phyloP scores from a whole-genome alignment of 148 eudicot species.

The Silene conica region DNA sequence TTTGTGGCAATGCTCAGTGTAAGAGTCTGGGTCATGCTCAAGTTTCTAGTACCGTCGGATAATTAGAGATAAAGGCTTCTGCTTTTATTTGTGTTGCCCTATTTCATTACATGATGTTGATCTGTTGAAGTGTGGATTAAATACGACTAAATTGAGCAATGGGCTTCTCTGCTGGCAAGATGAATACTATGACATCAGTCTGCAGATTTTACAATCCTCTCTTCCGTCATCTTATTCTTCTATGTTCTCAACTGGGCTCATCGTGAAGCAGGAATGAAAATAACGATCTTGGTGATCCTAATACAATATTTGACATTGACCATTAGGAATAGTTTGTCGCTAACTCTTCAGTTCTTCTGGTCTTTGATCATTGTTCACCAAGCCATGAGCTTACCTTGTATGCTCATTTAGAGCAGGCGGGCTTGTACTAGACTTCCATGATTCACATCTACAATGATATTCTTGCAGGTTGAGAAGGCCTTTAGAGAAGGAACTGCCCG shows the following conservation, averaged over 20 bases:
- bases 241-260: not conserved
- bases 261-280: not conserved
- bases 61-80: not conserved
- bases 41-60: not conserved
- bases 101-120: too few species aligned
- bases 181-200: not conserved
- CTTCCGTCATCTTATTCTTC: not conserved
- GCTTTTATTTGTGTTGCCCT: not conserved
- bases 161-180: not conserved
- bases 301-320: not conserved
- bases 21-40: not conserved
- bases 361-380: not conserved
- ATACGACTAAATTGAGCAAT: not conserved
- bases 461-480: constrained; percentile 89
- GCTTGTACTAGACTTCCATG: constrained; percentile 1
- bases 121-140: not conserved
- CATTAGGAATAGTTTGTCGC: not conserved
- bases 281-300: not conserved
- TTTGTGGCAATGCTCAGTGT: not conserved
- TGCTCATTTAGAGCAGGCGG: not conserved
- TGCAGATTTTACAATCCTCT: not conserved
- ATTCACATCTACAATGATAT: constrained; percentile 8
- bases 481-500: constrained; percentile 97
- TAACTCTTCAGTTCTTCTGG: not conserved
- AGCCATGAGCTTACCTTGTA: not conserved